phyloP scores from a whole-genome alignment of 495 filamentous ascomycete species.

The Cudoniella acicularis region DNA sequence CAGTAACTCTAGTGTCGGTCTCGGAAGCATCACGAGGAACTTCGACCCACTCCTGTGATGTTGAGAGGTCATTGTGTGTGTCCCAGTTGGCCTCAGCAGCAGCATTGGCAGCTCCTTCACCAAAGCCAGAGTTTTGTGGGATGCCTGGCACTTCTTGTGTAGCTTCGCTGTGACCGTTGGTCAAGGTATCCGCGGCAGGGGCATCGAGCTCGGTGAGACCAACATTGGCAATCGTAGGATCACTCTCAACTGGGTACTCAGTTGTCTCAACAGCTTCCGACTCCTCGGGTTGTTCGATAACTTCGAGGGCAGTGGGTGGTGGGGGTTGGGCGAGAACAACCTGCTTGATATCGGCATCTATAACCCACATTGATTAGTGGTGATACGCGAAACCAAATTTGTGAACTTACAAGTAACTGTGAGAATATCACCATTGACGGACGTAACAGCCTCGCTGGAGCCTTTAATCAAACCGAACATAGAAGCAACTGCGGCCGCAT shows the following conservation, averaged over 20 bases:
- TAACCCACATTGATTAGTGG: constrained; percentile 28
- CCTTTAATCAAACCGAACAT: constrained; percentile 86
- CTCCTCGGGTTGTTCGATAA: constrained; percentile 20
- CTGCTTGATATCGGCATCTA: constrained; percentile 69
- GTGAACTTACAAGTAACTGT: constrained; percentile 70
- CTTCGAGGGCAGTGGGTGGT: constrained; percentile 34
- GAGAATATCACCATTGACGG: constrained; percentile 59
- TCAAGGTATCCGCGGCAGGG: constrained; percentile 38
- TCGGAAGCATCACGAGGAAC: constrained; percentile 69
- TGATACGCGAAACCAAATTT: background rate
- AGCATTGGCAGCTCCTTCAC: constrained; percentile 60
- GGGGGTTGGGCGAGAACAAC: constrained; percentile 48
- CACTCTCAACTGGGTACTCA: constrained; percentile 48
- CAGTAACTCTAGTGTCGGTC: constrained; percentile 63
- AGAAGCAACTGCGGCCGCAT: constrained; percentile 71
- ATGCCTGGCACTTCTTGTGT: constrained; percentile 34
- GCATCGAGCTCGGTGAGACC: constrained; percentile 67
- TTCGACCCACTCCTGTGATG: constrained; percentile 72
- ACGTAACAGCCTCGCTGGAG: constrained; percentile 64
- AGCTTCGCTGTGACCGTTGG: constrained; percentile 46
- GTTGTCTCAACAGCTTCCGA: constrained; percentile 16
- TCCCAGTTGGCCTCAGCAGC: constrained; percentile 70
- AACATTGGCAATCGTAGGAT: constrained; percentile 72
- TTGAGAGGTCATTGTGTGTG: constrained; percentile 45
- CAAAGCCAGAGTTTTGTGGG: constrained; percentile 52